phyloP scores from a whole-genome alignment of 805 yeast species.

The Candida peoriensis region DNA sequence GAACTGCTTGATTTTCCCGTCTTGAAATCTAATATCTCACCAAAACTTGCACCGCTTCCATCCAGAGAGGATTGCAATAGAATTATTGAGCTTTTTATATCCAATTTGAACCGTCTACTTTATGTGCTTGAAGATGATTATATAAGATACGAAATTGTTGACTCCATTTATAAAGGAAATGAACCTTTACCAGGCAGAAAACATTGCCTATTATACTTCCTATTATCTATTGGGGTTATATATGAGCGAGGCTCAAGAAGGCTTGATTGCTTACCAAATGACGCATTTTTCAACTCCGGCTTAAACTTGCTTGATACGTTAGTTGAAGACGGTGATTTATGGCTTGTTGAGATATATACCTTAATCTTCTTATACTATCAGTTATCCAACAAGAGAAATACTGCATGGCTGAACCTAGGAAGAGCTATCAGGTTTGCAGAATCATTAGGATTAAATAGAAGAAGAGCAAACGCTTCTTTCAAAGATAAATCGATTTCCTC shows the following conservation, averaged over 20 bases:
- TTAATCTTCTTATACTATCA: constrained; percentile 34
- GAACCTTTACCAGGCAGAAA: constrained; percentile 12
- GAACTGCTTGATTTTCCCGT: not conserved
- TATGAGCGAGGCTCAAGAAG: constrained; percentile 23
- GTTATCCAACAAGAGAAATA: constrained; percentile 28
- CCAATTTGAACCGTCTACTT: not conserved
- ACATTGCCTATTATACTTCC: constrained; percentile 30
- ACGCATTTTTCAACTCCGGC: constrained; percentile 29
- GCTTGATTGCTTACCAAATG: constrained; percentile 8
- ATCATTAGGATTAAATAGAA: constrained; percentile 33
- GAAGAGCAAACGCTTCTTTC: constrained; percentile 26
- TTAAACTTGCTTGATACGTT: constrained; percentile 24
- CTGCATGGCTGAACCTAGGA: constrained; percentile 35
- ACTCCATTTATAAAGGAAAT: not conserved
- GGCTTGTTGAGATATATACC: constrained; percentile 33
- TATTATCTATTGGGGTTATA: constrained; percentile 32
- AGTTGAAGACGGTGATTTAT: constrained; percentile 31
- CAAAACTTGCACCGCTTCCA: not conserved
- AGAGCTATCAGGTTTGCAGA: constrained; percentile 34
- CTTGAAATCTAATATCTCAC: not conserved
- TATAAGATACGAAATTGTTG: constrained; percentile 17
- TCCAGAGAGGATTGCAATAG: not conserved
- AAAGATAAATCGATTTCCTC: constrained; percentile 19
- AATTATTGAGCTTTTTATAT: not conserved
- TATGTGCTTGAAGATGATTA: constrained; percentile 27